Percentiles rank a stretch among this genome's conserved stretches.
These are phyloP conservation scores for Condylostoma magnum DNA, from an alignment of 169 alveolate genomes.

Conservation along the genomic window DNA sequence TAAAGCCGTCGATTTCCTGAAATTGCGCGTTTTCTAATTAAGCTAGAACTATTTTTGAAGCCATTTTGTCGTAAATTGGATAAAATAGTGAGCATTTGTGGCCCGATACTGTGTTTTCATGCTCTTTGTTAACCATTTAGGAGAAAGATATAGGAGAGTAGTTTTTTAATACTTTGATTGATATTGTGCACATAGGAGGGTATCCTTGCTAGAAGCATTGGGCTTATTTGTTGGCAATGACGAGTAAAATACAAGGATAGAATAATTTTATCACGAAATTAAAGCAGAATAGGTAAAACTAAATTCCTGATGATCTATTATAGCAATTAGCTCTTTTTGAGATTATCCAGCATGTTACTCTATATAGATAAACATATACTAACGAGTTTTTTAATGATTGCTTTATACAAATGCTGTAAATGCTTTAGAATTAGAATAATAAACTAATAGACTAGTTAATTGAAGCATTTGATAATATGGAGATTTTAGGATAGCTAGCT, in stretches of 20 bases:
- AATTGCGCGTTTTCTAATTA: not conserved
- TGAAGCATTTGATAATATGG: not conserved
- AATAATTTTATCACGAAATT: not conserved
- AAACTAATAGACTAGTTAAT: not conserved
- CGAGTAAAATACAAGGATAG: not conserved
- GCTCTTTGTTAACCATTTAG: slow-evolving; percentile 1
- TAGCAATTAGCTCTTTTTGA: not conserved
- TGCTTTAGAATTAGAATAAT: not conserved
- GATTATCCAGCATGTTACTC: not conserved
- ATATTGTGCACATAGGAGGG: not conserved
- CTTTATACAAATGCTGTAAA: not conserved
- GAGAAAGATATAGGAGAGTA: not conserved
- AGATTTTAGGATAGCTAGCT: not conserved
- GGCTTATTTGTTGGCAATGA: not conserved
- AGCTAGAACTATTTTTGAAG: slow-evolving; percentile 20
- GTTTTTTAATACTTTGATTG: slow-evolving; percentile 1
- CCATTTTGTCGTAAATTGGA: not conserved
- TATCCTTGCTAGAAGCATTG: slow-evolving; percentile 7
- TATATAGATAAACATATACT: not conserved
- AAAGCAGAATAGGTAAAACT: no score
- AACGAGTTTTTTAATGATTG: slow-evolving; percentile 19
- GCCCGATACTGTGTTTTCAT: slow-evolving; percentile 3
- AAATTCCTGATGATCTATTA: not conserved
- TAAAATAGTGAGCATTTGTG: slow-evolving; percentile 10
- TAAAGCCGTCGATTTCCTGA: not conserved